phyloP scores from a whole-genome alignment of 2,329 filamentous ascomycete species.

The Fusarium compactum region DNA sequence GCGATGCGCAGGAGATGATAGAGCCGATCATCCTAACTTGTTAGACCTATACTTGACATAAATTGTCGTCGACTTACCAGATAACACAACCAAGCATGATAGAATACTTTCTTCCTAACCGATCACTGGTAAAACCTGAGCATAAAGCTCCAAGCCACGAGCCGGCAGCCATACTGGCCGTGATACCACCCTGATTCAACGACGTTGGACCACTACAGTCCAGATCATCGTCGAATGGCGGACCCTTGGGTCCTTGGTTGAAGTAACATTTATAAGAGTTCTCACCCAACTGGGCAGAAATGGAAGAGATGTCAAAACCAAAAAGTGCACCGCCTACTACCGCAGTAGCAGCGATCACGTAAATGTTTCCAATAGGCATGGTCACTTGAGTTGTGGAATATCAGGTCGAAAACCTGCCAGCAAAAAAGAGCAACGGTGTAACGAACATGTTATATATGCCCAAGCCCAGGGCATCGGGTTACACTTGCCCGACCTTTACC shows the following conservation, averaged over 20 bases:
- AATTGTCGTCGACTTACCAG: constrained; percentile 56
- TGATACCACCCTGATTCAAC: constrained; percentile 64
- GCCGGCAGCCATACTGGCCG: constrained; percentile 64
- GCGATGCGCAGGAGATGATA: constrained; percentile 58
- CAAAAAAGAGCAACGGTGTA: not conserved
- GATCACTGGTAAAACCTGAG: constrained; percentile 63
- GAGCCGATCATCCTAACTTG: constrained; percentile 61
- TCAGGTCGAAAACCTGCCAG: not conserved
- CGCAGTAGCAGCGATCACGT: constrained; percentile 42
- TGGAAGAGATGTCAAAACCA: constrained; percentile 45
- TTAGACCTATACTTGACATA: not conserved
- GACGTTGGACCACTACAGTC: constrained; percentile 54
- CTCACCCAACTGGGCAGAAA: constrained; percentile 47
- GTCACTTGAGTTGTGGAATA: not conserved
- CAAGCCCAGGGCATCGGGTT: not conserved
- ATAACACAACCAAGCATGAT: constrained; percentile 64
- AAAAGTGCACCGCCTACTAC: constrained; percentile 45
- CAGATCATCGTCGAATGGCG: constrained; percentile 46
- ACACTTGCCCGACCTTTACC: not conserved
- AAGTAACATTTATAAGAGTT: constrained; percentile 56
- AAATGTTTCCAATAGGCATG: constrained; percentile 44
- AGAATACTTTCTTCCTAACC: constrained; percentile 61
- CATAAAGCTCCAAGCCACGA: constrained; percentile 63
- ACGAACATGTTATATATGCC: constrained; percentile 25
- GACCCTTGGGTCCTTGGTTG: constrained; percentile 52